phyloP scores from a whole-genome alignment of 2,329 filamentous ascomycete genomes.

The Aphanocladium album region DNA sequence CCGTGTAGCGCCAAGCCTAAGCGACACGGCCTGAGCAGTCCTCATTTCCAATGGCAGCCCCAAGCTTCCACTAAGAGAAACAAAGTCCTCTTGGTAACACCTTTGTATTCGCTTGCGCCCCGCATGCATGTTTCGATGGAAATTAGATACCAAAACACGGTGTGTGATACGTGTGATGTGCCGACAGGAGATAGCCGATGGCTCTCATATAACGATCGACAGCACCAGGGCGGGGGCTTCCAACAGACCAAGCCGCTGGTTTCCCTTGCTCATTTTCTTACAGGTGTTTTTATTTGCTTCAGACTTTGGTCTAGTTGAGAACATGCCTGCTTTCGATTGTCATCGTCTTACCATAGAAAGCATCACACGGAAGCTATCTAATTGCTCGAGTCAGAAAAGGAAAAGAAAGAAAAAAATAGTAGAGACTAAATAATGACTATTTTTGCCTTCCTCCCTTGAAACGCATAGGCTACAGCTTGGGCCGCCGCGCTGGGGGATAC shows the following conservation, averaged over 20 bases:
- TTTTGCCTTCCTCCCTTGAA: conserved; percentile 2
- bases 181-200: neutral
- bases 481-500: neutral
- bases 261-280: neutral
- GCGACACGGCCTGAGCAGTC: neutral
- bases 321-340: neutral
- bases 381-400: too few relatives aligned
- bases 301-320: too few relatives aligned
- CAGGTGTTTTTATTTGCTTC: neutral
- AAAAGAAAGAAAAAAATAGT: neutral
- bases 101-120: neutral
- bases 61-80: neutral
- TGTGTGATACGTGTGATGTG: neutral
- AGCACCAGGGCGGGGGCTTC: neutral
- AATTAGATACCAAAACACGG: neutral
- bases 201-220: conserved; percentile 2
- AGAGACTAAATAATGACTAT: neutral
- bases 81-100: neutral
- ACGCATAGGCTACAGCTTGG: neutral
- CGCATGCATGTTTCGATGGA: neutral
- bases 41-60: neutral
- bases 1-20: neutral
- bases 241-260: neutral
- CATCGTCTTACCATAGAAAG: too few relatives aligned
- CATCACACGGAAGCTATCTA: too few relatives aligned